Conservation (phyloP, 345 rosid species). For the Aethionema arabicum region DNA sequence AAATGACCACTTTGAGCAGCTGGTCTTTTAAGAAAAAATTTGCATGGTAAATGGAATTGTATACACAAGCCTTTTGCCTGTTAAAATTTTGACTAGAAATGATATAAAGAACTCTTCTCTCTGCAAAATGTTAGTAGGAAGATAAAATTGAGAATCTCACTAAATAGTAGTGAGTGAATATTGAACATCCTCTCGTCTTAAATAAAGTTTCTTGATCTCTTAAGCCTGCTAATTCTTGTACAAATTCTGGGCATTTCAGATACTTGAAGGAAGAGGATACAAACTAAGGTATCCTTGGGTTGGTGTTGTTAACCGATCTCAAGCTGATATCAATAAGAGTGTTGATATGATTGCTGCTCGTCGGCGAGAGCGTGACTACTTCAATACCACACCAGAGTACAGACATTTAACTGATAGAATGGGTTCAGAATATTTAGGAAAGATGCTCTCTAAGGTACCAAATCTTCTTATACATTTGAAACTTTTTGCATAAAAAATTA, state of each 20-base stretch:
- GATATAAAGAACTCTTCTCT: no score
- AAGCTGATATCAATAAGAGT: conserved; percentile 93
- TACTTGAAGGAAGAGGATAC: conserved; percentile 88
- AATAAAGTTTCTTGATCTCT: no score
- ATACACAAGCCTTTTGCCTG: no score
- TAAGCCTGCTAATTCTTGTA: no score
- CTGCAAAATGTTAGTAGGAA: neutral
- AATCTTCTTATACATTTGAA: neutral
- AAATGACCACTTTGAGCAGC: neutral
- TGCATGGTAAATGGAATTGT: no score
- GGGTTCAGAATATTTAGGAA: conserved; percentile 94
- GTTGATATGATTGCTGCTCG: conserved; percentile 99
- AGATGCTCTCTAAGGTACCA: conserved; percentile 88
- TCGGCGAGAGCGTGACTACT: conserved; percentile 82
- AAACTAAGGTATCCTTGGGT: conserved; percentile 90
- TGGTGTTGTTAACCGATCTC: conserved; percentile 98
- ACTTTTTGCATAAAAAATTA: conserved; percentile 1
- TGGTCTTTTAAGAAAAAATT: neutral
- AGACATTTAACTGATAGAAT: conserved; percentile 73
- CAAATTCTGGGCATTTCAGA: conserved; percentile 44
- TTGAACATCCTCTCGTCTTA: conserved; percentile 4
- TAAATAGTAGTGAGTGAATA: neutral
- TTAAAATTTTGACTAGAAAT: no score
- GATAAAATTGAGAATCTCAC: conserved; percentile 14
- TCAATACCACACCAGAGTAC: conserved; percentile 59